Percentiles rank a stretch among this genome's conserved stretches.
Evolutionary conservation across 78 protist genomes (phyloP).

Genomic region (Cavenderia fasciculata): DNA sequence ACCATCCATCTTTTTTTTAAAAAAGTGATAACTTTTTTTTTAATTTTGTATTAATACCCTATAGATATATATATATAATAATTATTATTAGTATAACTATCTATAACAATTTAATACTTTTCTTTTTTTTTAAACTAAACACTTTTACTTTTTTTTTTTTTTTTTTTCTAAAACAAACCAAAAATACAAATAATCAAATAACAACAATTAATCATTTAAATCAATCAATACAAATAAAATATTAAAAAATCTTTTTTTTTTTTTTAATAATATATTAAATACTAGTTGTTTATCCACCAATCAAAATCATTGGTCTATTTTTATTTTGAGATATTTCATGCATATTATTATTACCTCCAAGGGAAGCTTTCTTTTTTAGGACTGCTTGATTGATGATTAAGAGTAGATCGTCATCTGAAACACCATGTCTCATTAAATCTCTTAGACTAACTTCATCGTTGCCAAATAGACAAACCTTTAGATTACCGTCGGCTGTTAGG

Average conservation of each 20-base stretch:
- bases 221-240: background rate
- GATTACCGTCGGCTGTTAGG: slow-evolving; percentile 92
- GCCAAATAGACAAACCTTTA: slow-evolving; percentile 95
- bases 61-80: too few species aligned
- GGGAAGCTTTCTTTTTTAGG: slow-evolving; percentile 70
- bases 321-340: slow-evolving; percentile 63
- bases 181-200: too few species aligned
- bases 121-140: too few species aligned
- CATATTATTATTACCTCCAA: slow-evolving; percentile 94
- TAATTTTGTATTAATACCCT: too few species aligned
- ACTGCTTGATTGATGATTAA: slow-evolving; percentile 69
- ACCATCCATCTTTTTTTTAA: too few species aligned
- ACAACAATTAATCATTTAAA: background rate
- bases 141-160: too few species aligned
- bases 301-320: slow-evolving; percentile 92
- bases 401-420: slow-evolving; percentile 63
- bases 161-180: too few species aligned
- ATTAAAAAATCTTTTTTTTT: background rate
- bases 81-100: too few species aligned
- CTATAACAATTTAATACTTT: too few species aligned
- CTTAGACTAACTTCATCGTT: slow-evolving; percentile 81
- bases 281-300: slow-evolving; percentile 94
- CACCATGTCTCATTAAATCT: slow-evolving; percentile 85
- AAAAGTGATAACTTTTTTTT: too few species aligned
- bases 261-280: background rate